Percentiles rank a stretch among this genome's conserved stretches.
phyloP scores from a whole-genome alignment of 257 asterid species.

The Solanum piurae region DNA sequence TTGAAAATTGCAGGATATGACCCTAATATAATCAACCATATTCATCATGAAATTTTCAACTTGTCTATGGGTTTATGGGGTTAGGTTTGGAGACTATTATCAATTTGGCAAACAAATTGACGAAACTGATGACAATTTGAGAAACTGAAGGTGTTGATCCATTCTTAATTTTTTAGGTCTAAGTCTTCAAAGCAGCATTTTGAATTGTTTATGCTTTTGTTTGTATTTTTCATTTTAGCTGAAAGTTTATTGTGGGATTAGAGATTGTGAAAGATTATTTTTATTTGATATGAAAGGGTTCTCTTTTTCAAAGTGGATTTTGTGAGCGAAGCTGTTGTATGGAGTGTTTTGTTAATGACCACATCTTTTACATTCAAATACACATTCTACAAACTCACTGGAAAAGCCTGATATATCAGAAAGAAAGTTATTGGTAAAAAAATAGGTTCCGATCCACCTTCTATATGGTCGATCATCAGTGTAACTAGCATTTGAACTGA shows the following conservation, averaged over 20 bases:
- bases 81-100: background rate
- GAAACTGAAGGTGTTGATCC: background rate
- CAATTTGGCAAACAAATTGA: background rate
- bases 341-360: too few species aligned
- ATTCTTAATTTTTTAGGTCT: background rate
- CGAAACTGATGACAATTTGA: background rate
- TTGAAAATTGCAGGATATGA: background rate
- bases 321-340: too few species aligned
- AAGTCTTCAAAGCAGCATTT: background rate
- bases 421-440: too few species aligned
- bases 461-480: slow-evolving; percentile 55
- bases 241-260: background rate
- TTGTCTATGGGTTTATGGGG: background rate
- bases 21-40: background rate
- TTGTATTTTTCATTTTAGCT: too few species aligned
- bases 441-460: slow-evolving; percentile 7
- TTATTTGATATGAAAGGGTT: background rate
- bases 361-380: too few species aligned
- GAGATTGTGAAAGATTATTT: background rate
- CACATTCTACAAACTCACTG: background rate
- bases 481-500: slow-evolving; percentile 66
- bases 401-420: background rate
- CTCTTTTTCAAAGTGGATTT: background rate
- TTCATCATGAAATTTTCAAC: background rate
- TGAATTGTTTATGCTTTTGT: background rate